Conservation (phyloP, 495 filamentous ascomycete genomes). For the Penicillium atrosanguineum region DNA sequence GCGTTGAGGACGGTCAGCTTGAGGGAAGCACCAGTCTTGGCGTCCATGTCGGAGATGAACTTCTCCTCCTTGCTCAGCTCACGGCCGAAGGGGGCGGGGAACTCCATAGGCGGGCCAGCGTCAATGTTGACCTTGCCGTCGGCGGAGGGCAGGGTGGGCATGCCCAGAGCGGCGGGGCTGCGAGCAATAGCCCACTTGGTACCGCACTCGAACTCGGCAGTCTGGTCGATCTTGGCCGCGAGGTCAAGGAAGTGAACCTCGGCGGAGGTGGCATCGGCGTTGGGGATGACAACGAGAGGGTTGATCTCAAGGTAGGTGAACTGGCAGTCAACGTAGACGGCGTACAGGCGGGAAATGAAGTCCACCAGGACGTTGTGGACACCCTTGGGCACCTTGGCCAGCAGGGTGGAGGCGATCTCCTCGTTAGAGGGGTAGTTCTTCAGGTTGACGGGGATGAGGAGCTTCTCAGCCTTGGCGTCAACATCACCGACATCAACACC, state of each 20-base stretch:
- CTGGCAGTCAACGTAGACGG: conserved; percentile 99
- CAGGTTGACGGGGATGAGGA: conserved; percentile 94
- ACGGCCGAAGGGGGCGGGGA: conserved; percentile 97
- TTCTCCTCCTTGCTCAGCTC: conserved; percentile 98
- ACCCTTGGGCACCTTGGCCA: conserved; percentile 92
- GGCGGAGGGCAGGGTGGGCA: conserved; percentile 54
- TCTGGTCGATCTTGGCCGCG: conserved; percentile 98
- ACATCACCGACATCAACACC: conserved; percentile 99
- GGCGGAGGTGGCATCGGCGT: conserved; percentile 84
- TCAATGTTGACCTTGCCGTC: conserved; percentile 85
- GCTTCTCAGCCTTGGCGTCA: conserved; percentile 97
- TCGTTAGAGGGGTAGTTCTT: conserved; percentile 94
- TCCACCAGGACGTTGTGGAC: conserved; percentile 97
- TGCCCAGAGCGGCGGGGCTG: conserved; percentile 79
- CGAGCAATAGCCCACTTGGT: conserved; percentile 97
- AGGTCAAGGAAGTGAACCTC: conserved; percentile 98
- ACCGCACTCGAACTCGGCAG: conserved; percentile 98
- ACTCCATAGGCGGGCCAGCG: conserved; percentile 96
- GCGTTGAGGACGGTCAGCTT: conserved; percentile 96
- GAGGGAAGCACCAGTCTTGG: conserved; percentile 97
- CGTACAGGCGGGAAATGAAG: conserved; percentile 92
- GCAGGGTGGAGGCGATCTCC: conserved; percentile 76
- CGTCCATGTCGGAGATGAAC: conserved; percentile 97
- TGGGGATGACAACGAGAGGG: conserved; percentile 96
- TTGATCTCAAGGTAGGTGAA: conserved; percentile 99